Evolutionary conservation across 495 filamentous ascomycete genomes (phyloP), one percentile per base, ranked within the genome.

Genomic region (Durotheca rogersii): DNA sequence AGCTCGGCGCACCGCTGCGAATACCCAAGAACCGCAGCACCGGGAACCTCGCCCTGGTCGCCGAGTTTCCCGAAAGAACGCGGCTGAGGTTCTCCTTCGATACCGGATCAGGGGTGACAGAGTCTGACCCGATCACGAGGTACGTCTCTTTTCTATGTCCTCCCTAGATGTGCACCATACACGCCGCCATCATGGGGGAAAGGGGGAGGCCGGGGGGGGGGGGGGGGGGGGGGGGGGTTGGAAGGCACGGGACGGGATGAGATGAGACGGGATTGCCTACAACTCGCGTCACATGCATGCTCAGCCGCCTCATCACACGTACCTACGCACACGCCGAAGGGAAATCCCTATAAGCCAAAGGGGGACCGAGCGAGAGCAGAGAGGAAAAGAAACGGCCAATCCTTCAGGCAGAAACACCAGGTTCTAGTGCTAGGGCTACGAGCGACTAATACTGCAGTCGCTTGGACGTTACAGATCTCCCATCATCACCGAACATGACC

Each of bases 1-100:
- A 63, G 42, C 68, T 75, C 21, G 17, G 63, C 37, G 66, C 71
- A 19, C 40, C 68, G 5, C 37, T 77, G 36, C 71, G 73, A 42
- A 71, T 87, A 42, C 87, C 76, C 53, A 86, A 79, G 68, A 83
- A 82, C 70, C 72, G 73, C 49, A 85, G 82, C 58, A 80, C 81
- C 16, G 72, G 82, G 15, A 85, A 82, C 59, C 75, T 88, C 18
- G 67, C 78, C 17, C 65, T 76, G 49, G 58, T 69, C 31, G 58
- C 58, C 23, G 67, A 71, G 57, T 59, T 23, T 34, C 60, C 70
- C 18, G 72, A 75, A 29, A 72, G 62, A 51, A 50, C 70, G 32
- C 68, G 77, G 62, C 65, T 78, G 40, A 73, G 79, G 27, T 78
- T 81, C 51, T 80, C 77, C 23, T 78, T 81, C 64, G 80, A 81